Conservation (phyloP, 1,284 basidiomycete species). For the Apiotrichum domesticum region DNA sequence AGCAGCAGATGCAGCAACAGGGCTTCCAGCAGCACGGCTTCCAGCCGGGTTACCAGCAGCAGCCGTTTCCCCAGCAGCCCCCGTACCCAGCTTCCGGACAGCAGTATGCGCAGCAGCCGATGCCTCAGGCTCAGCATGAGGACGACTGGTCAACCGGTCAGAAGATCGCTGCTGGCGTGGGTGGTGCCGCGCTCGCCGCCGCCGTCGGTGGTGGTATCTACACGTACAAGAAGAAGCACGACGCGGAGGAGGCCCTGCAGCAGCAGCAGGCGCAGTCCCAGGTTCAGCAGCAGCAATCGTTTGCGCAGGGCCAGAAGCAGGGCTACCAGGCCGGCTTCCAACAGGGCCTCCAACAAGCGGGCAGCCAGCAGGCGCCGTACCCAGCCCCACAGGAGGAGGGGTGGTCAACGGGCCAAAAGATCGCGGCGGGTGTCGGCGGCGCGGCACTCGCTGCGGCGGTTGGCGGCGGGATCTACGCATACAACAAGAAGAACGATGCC, state of each 20-base stretch:
- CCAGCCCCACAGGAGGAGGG: background rate
- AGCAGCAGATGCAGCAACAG: background rate
- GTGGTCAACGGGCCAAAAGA: background rate
- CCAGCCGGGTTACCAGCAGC: background rate
- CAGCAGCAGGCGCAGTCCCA: background rate
- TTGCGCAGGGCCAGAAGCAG: too few relatives aligned
- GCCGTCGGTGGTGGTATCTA: conserved; percentile 4
- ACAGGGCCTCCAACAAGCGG: too few relatives aligned
- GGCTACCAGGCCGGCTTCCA: background rate
- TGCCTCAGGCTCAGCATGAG: too few relatives aligned
- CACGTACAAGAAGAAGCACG: conserved; percentile 11
- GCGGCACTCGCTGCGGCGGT: conserved; percentile 1
- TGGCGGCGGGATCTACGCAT: conserved; percentile 4
- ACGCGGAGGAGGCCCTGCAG: background rate
- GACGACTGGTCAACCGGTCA: too few relatives aligned
- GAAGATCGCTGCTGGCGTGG: background rate
- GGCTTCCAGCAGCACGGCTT: background rate
- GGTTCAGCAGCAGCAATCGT: too few relatives aligned
- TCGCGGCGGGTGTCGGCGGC: background rate
- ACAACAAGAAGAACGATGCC: conserved; percentile 11
- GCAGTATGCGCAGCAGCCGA: too few relatives aligned
- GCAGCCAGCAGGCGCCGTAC: too few relatives aligned
- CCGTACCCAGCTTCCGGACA: too few relatives aligned
- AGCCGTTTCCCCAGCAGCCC: too few relatives aligned
- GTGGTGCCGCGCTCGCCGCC: background rate